Evolutionary conservation across 352 stramenopile species (phyloP).

Genomic region (Peronospora tabacina): DNA sequence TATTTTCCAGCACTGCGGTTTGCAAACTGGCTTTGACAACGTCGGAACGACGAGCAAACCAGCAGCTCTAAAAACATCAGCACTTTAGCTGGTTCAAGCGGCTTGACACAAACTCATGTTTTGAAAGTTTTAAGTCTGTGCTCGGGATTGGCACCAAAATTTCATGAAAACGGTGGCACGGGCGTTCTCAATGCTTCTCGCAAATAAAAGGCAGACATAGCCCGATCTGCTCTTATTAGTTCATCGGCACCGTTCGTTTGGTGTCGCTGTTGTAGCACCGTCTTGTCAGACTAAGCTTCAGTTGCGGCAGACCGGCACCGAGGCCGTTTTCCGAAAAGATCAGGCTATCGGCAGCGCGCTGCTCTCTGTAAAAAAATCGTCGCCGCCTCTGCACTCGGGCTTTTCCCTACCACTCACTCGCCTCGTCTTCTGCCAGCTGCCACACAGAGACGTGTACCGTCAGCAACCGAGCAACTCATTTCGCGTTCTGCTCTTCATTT

Average conservation of each 20-base stretch:
- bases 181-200: too few relatives aligned
- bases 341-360: not conserved
- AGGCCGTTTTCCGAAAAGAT: constrained; percentile 9
- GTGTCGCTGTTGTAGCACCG: not conserved
- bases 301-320: not conserved
- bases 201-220: not conserved
- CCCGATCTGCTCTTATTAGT: not conserved
- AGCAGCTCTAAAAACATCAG: too few relatives aligned
- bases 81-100: too few relatives aligned
- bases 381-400: constrained; percentile 1
- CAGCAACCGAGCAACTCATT: constrained; percentile 19
- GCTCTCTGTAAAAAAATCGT: constrained; percentile 9
- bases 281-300: not conserved
- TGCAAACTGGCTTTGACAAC: too few relatives aligned
- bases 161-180: too few relatives aligned
- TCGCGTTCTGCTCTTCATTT: constrained; percentile 13
- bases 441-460: constrained; percentile 9
- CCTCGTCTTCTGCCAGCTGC: constrained; percentile 9
- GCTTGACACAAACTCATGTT: too few relatives aligned
- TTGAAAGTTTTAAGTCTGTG: too few relatives aligned
- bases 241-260: not conserved
- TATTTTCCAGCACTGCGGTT: too few relatives aligned
- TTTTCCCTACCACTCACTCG: not conserved
- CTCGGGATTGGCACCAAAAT: too few relatives aligned
- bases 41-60: too few relatives aligned